Conservation (phyloP, 2,329 filamentous ascomycete species). For the Beauveria asiatica region DNA sequence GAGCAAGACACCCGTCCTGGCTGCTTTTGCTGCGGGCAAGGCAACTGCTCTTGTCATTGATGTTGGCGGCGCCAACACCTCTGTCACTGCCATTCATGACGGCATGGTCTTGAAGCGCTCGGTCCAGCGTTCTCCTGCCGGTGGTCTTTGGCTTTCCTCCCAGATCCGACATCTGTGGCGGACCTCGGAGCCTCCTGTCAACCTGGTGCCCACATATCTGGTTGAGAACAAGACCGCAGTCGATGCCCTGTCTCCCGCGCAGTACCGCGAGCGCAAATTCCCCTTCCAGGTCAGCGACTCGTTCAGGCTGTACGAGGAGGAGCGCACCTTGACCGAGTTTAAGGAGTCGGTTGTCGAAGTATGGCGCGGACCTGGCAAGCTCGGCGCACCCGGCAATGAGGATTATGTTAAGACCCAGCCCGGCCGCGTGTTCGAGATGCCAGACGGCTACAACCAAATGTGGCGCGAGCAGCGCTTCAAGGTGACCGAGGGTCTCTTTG, state of each 20-base stretch:
- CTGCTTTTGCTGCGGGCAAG: slow-evolving; percentile 88
- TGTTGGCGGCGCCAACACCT: slow-evolving; percentile 79
- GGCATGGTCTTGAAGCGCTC: slow-evolving; percentile 90
- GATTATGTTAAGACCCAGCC: slow-evolving; percentile 66
- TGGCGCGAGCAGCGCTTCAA: slow-evolving; percentile 84
- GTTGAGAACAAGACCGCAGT: slow-evolving; percentile 82
- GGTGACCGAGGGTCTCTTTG: slow-evolving; percentile 84
- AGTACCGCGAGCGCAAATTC: slow-evolving; percentile 68
- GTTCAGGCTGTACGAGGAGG: slow-evolving; percentile 79
- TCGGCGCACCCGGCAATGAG: slow-evolving; percentile 59
- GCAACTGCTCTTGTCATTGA: slow-evolving; percentile 88
- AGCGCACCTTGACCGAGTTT: slow-evolving; percentile 88
- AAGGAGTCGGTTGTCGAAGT: slow-evolving; percentile 96
- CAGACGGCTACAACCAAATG: slow-evolving; percentile 91
- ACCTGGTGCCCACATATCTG: slow-evolving; percentile 77
- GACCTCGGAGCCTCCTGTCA: slow-evolving; percentile 58
- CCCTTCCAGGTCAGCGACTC: slow-evolving; percentile 52
- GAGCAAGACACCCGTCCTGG: slow-evolving; percentile 78
- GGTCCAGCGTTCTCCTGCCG: slow-evolving; percentile 75
- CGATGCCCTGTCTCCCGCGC: slow-evolving; percentile 72
- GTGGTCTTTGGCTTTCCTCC: slow-evolving; percentile 80
- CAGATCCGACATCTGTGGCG: slow-evolving; percentile 79
- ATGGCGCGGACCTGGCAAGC: slow-evolving; percentile 73
- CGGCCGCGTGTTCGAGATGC: slow-evolving; percentile 90
- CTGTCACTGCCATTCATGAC: slow-evolving; percentile 85